Base-by-base conservation (phyloP, 768 basidiomycete genomes). In the Tricholoma bakamatsutake region DNA sequence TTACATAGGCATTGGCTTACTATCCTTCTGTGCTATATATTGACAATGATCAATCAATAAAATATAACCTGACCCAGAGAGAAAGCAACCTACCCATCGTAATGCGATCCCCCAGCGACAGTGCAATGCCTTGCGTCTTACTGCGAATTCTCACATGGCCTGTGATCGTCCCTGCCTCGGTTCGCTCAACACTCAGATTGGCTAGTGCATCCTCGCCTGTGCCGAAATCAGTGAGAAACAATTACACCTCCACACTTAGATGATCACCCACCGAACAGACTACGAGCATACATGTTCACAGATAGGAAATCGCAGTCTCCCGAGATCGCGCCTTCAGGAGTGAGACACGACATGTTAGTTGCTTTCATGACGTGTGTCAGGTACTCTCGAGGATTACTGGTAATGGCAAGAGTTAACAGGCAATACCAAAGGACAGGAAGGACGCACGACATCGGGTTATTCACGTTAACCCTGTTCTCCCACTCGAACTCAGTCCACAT, bases 401-500 rank as follows among this genome's bases (percentile, higher is more conserved):
- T 37, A 28, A 31, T 35, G 40, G 17, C 39, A 34, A 45, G 47
- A 55, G 17, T 48, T 24, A 47, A 46, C 28, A 1, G 3, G 15
- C 8, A n/a, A n/a, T 13, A 35, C 33, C 33, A 42, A 42, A 52
- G 5, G 56, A 40, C 17, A 40, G 50, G 55, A 37, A 43, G 60
- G 30, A 82, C 90, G 63, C 73, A 91, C 88, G 86, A 81, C 70
- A 95, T 83, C 21, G 83, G 72, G 46, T 87, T 90, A 61, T 85
- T 87, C 53, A 98, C 91, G 66, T 98, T 98, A 54, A 98, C 96
- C 63, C 95, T 83, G 74, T 99, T 99, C 80, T 99, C 96, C 96
- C 96, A 99, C 70, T 99, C 96, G 65, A 99, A 99, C 71, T 98
- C 97, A 27, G 95, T 99, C 96, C 96, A 97, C 93, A 96, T 96